phyloP scores from a whole-genome alignment of 192 early-diverging fungal species.

The Phlyctochytrium planicorne region DNA sequence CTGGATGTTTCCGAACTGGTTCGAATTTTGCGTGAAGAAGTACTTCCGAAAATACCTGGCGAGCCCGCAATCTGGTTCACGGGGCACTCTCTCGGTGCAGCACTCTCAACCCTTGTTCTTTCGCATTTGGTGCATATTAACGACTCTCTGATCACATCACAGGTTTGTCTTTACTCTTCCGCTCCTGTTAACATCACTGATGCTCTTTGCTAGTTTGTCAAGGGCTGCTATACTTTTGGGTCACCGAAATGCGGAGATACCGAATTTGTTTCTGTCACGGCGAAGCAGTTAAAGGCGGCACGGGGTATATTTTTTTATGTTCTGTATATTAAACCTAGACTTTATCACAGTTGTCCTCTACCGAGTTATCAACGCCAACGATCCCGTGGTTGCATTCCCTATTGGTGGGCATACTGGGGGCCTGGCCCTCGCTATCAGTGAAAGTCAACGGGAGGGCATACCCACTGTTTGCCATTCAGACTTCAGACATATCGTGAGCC shows the following conservation, averaged over 20 bases:
- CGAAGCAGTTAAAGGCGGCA: constrained; percentile 8
- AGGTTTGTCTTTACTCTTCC: not conserved
- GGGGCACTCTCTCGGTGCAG: constrained; percentile 25
- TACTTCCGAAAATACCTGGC: constrained; percentile 5
- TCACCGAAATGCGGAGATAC: constrained; percentile 31
- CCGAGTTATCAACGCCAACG: constrained; percentile 29
- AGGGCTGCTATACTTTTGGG: constrained; percentile 30
- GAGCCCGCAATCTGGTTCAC: constrained; percentile 27
- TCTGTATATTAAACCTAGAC: not conserved
- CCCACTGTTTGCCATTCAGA: constrained; percentile 7
- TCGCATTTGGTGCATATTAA: constrained; percentile 20
- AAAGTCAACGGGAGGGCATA: not conserved
- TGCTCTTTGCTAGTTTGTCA: constrained; percentile 14
- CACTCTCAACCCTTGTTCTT: constrained; percentile 18
- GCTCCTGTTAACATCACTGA: not conserved
- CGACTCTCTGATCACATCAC: constrained; percentile 6
- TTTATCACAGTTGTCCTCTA: constrained; percentile 22
- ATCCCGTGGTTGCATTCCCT: constrained; percentile 19
- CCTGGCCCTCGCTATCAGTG: not conserved
- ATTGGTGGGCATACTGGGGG: constrained; percentile 8
- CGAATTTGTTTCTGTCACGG: constrained; percentile 14
- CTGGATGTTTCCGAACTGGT: constrained; percentile 4
- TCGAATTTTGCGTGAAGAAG: not conserved
- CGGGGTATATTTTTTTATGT: constrained; percentile 8
- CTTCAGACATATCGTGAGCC: constrained; percentile 21